These are phyloP conservation scores for Agrocybe pediades DNA, from an alignment of 768 basidiomycete genomes.

Conservation along the genomic window DNA sequence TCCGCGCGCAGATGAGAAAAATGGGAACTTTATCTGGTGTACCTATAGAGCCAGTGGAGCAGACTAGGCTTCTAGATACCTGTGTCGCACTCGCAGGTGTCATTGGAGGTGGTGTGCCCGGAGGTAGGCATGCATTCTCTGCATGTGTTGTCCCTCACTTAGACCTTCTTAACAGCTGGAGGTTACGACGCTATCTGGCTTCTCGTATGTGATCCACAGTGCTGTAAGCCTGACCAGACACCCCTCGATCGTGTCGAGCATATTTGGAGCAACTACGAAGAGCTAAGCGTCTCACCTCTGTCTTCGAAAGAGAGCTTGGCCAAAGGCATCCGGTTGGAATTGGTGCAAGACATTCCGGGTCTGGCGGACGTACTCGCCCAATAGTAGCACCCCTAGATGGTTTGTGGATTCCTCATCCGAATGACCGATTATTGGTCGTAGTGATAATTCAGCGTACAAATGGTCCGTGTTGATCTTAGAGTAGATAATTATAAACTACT, in stretches of 20 bases:
- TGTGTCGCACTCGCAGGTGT: slow-evolving; percentile 82
- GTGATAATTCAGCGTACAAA: slow-evolving; percentile 16
- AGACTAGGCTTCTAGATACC: slow-evolving; percentile 79
- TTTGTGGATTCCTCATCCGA: no score
- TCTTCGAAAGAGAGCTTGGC: slow-evolving; percentile 69
- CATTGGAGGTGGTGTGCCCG: slow-evolving; percentile 94
- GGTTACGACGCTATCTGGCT: slow-evolving; percentile 98
- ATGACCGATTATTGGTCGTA: slow-evolving; percentile 21
- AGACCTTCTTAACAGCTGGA: slow-evolving; percentile 61
- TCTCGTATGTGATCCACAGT: slow-evolving; percentile 68
- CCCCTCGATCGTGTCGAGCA: slow-evolving; percentile 65
- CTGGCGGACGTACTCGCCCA: slow-evolving; percentile 38
- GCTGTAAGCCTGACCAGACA: slow-evolving; percentile 42
- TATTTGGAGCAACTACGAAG: slow-evolving; percentile 65
- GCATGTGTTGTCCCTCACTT: neutral
- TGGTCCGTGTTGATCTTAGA: slow-evolving; percentile 22
- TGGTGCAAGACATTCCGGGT: slow-evolving; percentile 56
- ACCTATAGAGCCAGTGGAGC: slow-evolving; percentile 88
- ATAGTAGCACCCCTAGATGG: no score
- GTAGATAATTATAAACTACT: slow-evolving; percentile 16
- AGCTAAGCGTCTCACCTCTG: slow-evolving; percentile 70
- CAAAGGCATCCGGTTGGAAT: slow-evolving; percentile 67
- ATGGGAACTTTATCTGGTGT: slow-evolving; percentile 82
- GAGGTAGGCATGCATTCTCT: slow-evolving; percentile 57
- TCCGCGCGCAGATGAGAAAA: slow-evolving; percentile 76